Base-by-base conservation (phyloP, 169 alveolate species). In the Fabrea salina region DNA sequence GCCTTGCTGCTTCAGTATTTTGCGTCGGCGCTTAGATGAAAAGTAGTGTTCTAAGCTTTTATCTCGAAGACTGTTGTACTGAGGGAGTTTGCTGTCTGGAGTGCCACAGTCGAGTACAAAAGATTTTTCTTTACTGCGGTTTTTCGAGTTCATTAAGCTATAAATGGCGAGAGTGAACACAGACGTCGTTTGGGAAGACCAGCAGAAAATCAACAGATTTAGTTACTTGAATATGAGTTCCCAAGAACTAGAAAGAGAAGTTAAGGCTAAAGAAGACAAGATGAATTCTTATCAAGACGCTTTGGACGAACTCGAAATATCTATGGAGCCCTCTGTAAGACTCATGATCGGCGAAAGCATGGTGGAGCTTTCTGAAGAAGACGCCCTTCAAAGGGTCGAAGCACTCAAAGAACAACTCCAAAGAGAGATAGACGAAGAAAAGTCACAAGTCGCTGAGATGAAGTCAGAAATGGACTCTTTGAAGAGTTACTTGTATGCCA, bases 201-300 rank as follows among this genome's bases (percentile, higher is more conserved):
- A 83, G 61, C 49, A n/a, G 39, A 78, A 77, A 44, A 83, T 83
- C 54, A 83, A 83, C 49, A 19, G 35, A 25, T 83, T 79, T 72
- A 79, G 86, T 0, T 57, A 64, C 16, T 22, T 54, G 5, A 80
- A 80, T 67, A 80, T 80, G 87, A 58, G 57, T 32, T 16, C 54
- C 25, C 70, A 41, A 30, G 90, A 84, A 27, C 53, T 80, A 5
- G 16, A 41, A 8, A 49, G 25, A 57, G 86, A 79, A 35, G 58
- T 58, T n/a, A 84, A 80, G 39, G 19, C 7, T 32, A 35, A 54
- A 5, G 79, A 79, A 54, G 87, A 84, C 30, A 66, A 79, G 49
- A 25, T 84, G 3, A 82, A 79, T 54, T 83, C 90, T 44, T 82
- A 80, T 5, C 58, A 84, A 75, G 90, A 84, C 49, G 90, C 90